Percentiles rank a stretch among this genome's conserved stretches.
Conservation (phyloP, 2,329 filamentous ascomycete species). For the Fusarium mangiferae region DNA sequence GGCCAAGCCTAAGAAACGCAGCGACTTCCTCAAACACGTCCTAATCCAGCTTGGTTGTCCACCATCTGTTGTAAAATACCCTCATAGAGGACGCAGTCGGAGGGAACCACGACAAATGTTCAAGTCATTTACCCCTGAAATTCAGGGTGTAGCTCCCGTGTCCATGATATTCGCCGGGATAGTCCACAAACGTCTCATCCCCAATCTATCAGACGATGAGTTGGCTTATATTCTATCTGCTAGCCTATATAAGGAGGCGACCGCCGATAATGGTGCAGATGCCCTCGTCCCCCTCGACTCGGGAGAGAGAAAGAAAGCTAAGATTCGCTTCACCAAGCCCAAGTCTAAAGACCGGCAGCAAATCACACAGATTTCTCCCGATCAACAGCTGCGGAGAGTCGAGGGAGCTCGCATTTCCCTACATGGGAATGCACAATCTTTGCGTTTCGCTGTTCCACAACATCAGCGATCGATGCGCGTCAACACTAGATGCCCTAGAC, state of each 20-base stretch:
- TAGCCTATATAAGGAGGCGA: neutral
- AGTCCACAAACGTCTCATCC: no score
- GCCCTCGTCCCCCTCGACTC: neutral
- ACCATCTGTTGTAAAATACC: neutral
- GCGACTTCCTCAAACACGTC: neutral
- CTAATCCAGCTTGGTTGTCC: neutral
- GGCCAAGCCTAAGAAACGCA: neutral
- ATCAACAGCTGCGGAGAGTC: neutral
- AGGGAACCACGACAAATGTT: neutral
- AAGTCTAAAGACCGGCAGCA: neutral
- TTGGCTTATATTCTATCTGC: neutral
- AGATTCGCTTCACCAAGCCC: neutral
- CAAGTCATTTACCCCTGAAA: neutral
- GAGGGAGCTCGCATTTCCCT: neutral
- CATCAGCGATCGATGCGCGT: neutral
- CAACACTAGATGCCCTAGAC: neutral
- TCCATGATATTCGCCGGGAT: neutral
- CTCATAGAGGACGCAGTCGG: neutral
- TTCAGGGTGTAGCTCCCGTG: neutral
- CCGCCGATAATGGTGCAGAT: accelerated
- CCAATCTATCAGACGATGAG: neutral
- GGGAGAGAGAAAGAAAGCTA: neutral
- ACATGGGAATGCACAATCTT: neutral
- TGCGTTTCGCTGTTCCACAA: neutral
- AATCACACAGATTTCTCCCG: neutral